These are phyloP conservation scores for Amoeboaphelidium protococcarum DNA, from an alignment of 371 early-diverging fungal species.

Conservation along the genomic window DNA sequence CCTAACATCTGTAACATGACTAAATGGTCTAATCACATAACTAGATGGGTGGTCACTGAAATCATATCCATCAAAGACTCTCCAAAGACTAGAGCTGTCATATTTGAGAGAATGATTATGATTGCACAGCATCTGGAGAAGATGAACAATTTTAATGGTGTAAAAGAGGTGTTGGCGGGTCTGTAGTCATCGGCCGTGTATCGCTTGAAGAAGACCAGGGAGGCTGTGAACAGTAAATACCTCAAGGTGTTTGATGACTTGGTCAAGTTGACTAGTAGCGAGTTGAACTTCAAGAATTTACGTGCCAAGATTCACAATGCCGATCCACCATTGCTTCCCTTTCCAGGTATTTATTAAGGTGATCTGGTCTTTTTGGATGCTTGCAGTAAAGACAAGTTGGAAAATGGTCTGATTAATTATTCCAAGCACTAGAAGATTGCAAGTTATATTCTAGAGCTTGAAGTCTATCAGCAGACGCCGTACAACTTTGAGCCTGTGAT, in stretches of 20 bases:
- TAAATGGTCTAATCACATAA: conserved; percentile 23
- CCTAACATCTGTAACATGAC: conserved; percentile 22
- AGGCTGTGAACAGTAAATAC: conserved; percentile 12
- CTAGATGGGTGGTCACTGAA: conserved; percentile 23
- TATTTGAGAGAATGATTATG: conserved; percentile 10
- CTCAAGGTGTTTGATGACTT: conserved; percentile 15
- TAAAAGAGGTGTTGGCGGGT: conserved; percentile 23
- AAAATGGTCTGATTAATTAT: conserved; percentile 19
- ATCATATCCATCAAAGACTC: conserved; percentile 16
- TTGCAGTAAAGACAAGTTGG: conserved; percentile 14
- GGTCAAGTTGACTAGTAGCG: conserved; percentile 13
- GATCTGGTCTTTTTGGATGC: conserved; percentile 24
- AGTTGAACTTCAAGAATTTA: conserved; percentile 22
- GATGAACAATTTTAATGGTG: conserved; percentile 25
- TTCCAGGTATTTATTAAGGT: conserved; percentile 25
- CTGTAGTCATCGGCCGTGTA: conserved; percentile 19
- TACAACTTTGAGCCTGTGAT: conserved; percentile 15
- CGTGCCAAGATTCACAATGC: conserved; percentile 15
- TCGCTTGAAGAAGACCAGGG: conserved; percentile 23
- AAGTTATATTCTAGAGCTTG: conserved; percentile 18
- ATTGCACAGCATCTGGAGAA: conserved; percentile 15
- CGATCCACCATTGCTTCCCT: conserved; percentile 24
- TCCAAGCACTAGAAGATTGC: conserved; percentile 20
- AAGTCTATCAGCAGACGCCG: conserved; percentile 18
- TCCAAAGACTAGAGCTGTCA: conserved; percentile 12